Conservation (phyloP, 805 yeast species). For the Teunomyces funiuensis region DNA sequence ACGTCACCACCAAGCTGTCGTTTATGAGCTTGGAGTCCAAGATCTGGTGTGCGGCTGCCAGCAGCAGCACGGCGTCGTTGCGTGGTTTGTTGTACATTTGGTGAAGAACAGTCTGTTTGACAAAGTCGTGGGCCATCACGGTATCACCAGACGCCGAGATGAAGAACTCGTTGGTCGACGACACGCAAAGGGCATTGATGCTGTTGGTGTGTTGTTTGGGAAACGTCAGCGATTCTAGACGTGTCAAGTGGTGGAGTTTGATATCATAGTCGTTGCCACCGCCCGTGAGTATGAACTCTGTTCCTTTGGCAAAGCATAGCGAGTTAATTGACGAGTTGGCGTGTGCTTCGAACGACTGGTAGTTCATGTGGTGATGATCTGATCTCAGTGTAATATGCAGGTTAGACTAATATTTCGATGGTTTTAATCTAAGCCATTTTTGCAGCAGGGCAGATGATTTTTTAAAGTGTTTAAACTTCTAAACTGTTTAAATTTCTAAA, state of each 20-base stretch:
- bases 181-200: slow-evolving; percentile 17
- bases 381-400: too few species aligned
- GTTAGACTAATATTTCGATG: too few species aligned
- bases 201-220: slow-evolving; percentile 18
- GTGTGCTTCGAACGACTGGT: slow-evolving; percentile 11
- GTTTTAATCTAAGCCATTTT: too few species aligned
- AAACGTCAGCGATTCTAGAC: slow-evolving; percentile 5
- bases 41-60: slow-evolving; percentile 12
- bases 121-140: slow-evolving; percentile 22
- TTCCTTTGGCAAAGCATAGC: slow-evolving; percentile 12
- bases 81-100: slow-evolving; percentile 7
- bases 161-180: slow-evolving; percentile 12
- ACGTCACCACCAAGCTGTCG: slow-evolving; percentile 19
- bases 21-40: slow-evolving; percentile 21
- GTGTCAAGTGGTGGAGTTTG: slow-evolving; percentile 14
- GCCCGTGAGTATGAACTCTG: slow-evolving; percentile 19
- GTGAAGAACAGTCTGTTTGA: slow-evolving; percentile 11
- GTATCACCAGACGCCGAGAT: slow-evolving; percentile 18
- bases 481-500: too few species aligned
- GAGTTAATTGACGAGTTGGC: slow-evolving; percentile 19
- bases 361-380: neutral
- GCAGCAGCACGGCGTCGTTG: neutral
- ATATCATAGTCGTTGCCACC: slow-evolving; percentile 22
- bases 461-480: too few species aligned
- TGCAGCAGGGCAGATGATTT: too few species aligned